These are phyloP conservation scores for Glycyrrhiza uralensis DNA, from an alignment of 306 rosid genomes.

Conservation along the genomic window DNA sequence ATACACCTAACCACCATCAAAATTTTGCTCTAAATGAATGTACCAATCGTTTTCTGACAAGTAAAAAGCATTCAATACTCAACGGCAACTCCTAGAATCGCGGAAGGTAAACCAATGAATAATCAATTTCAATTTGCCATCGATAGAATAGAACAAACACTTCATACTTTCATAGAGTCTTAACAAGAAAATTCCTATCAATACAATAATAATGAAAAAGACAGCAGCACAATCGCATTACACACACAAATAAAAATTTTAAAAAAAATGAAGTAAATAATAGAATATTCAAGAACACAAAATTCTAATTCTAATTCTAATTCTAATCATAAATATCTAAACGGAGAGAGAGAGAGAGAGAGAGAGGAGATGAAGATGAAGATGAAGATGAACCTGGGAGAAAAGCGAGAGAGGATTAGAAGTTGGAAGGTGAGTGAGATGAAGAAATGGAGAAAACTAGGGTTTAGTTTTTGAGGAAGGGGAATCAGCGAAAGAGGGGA, in stretches of 20 bases:
- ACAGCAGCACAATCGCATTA: no score
- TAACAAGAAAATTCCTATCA: no score
- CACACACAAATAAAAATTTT: no score
- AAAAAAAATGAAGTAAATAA: no score
- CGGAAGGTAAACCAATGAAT: neutral
- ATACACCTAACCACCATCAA: constrained; percentile 32
- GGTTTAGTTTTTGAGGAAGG: constrained; percentile 22
- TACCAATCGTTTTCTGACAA: neutral
- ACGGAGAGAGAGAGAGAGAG: neutral
- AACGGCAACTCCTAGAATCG: neutral
- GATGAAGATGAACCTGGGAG: constrained; percentile 23
- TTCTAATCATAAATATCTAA: neutral
- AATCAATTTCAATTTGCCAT: neutral
- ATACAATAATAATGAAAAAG: no score
- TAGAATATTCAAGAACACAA: no score
- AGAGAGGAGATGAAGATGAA: neutral
- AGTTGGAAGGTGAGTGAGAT: neutral
- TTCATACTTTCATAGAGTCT: no score
- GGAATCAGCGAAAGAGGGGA: neutral
- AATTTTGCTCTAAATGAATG: constrained; percentile 17
- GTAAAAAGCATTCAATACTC: neutral
- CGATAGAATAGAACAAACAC: neutral
- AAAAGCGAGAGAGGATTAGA: constrained; percentile 12
- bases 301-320: no score
- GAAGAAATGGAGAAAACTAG: neutral